Evolutionary conservation across 2,329 filamentous ascomycete species (phyloP).

Genomic region (Colletotrichum endophyticum): DNA sequence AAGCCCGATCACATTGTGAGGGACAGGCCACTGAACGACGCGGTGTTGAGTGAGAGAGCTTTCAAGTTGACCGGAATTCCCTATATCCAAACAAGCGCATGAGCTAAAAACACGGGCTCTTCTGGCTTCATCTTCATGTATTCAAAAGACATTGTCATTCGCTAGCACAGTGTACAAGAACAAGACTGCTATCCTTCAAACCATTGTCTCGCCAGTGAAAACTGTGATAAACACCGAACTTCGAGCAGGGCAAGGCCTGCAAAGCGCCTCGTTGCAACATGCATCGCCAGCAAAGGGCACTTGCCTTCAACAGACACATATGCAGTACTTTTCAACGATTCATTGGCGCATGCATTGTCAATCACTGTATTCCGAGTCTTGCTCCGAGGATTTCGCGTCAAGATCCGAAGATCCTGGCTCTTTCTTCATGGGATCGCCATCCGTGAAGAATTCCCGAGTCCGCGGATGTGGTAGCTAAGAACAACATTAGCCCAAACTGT

Average conservation of each 20-base stretch:
- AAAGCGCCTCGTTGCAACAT: background rate
- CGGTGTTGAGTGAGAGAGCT: constrained; percentile 41
- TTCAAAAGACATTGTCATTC: background rate
- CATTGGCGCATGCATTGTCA: background rate
- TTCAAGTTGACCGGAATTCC: constrained; percentile 54
- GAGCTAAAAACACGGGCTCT: background rate
- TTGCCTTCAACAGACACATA: background rate
- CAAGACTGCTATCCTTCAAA: background rate
- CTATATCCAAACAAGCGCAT: constrained; percentile 32
- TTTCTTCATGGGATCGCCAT: background rate
- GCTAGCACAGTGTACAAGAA: background rate
- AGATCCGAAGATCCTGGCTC: background rate
- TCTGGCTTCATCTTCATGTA: background rate
- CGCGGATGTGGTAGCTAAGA: background rate
- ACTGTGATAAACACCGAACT: background rate
- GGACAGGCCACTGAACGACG: constrained; percentile 41
- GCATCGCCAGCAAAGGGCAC: background rate
- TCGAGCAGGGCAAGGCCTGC: background rate
- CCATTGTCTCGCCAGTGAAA: background rate
- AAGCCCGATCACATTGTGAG: constrained; percentile 36
- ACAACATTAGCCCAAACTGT: background rate
- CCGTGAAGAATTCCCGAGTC: background rate
- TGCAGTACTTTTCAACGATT: background rate
- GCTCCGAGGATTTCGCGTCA: background rate
- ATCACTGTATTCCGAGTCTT: background rate